Evolutionary conservation across 768 basidiomycete genomes (phyloP).

Genomic region (Boletus vermiculosoides): DNA sequence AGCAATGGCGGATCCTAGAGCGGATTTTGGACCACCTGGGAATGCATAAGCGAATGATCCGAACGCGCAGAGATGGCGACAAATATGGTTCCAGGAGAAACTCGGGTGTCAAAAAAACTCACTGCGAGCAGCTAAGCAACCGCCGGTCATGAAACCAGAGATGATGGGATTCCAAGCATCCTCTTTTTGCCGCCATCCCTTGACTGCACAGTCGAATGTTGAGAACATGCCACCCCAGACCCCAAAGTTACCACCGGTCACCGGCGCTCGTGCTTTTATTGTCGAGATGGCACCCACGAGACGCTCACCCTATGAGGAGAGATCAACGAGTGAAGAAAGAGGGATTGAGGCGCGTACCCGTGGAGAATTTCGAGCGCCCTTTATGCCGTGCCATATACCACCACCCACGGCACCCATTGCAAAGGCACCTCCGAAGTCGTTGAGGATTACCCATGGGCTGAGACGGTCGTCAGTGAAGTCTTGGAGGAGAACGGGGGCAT

Average conservation of each 20-base stretch:
- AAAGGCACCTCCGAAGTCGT: constrained; percentile 97
- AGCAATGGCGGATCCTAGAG: constrained; percentile 88
- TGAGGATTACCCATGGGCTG: constrained; percentile 98
- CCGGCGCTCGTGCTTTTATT: constrained; percentile 97
- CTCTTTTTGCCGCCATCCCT: constrained; percentile 95
- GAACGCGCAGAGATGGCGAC: neutral
- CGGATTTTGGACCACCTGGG: constrained; percentile 88
- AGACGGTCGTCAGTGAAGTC: constrained; percentile 3
- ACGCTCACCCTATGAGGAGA: constrained; percentile 75
- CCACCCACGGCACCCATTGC: constrained; percentile 98
- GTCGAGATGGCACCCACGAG: constrained; percentile 91
- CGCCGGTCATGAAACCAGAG: constrained; percentile 98
- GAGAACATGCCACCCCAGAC: constrained; percentile 99
- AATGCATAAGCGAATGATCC: constrained; percentile 7
- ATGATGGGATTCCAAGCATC: constrained; percentile 99
- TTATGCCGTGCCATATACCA: constrained; percentile 98
- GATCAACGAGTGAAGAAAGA: neutral
- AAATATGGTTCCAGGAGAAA: neutral
- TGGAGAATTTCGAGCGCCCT: constrained; percentile 96
- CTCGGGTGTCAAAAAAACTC: constrained; percentile 35
- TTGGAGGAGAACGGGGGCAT: constrained; percentile 12
- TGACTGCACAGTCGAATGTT: constrained; percentile 97
- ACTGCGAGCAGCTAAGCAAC: constrained; percentile 93
- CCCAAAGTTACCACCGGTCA: constrained; percentile 96
- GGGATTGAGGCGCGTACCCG: constrained; percentile 52